Percentiles rank a stretch among this genome's conserved stretches.
These are phyloP conservation scores for Claviceps sp. DNA, from an alignment of 2,329 filamentous ascomycete genomes.

Conservation along the genomic window DNA sequence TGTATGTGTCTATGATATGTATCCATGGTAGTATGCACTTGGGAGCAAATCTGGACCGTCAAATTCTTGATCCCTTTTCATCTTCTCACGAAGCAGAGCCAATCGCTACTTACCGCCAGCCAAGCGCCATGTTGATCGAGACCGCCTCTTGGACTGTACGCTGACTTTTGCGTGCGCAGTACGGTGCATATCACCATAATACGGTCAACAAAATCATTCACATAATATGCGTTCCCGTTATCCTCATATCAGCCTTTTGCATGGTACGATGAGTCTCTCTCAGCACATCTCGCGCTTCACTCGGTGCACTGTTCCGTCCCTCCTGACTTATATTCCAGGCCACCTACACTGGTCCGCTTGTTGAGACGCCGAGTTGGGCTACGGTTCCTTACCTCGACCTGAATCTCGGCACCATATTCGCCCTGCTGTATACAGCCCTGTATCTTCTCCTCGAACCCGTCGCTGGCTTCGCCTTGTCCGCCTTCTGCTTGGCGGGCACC, in stretches of 20 bases:
- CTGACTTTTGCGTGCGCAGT: conserved; percentile 33
- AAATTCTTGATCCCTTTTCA: not conserved
- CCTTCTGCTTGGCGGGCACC: conserved; percentile 62
- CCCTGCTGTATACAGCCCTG: conserved; percentile 58
- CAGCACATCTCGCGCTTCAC: conserved; percentile 1
- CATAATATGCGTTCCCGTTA: conserved; percentile 64
- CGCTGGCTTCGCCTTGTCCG: conserved; percentile 64
- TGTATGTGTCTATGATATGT: conserved; percentile 27
- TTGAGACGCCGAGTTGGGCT: conserved; percentile 52
- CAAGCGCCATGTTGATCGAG: not conserved
- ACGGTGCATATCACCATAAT: conserved; percentile 74
- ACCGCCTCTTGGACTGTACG: not conserved
- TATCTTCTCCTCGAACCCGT: conserved; percentile 93
- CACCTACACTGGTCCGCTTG: conserved; percentile 48
- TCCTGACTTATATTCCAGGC: conserved; percentile 26
- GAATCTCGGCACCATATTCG: conserved; percentile 51
- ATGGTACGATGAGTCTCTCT: conserved; percentile 39
- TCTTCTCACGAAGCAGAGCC: not conserved
- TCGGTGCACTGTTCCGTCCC: not conserved
- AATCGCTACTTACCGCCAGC: not conserved
- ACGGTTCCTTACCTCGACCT: conserved; percentile 53
- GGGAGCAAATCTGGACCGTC: not conserved
- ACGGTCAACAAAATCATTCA: conserved; percentile 66
- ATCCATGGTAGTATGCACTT: not conserved
- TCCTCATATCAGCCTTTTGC: conserved; percentile 57